phyloP scores from a whole-genome alignment of 169 alveolate species.

The Eimeria sp. region DNA sequence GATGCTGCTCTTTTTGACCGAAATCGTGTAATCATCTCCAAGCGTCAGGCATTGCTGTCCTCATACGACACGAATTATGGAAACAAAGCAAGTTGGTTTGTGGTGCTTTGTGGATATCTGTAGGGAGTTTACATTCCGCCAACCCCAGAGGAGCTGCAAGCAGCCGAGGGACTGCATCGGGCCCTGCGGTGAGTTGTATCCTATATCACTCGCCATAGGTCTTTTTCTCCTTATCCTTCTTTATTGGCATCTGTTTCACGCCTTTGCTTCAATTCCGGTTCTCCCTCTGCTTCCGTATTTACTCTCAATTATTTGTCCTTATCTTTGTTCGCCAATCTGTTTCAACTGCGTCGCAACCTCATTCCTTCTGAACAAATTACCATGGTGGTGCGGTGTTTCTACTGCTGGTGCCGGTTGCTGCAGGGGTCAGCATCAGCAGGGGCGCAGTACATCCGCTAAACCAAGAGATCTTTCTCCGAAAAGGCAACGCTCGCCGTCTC shows the following conservation, averaged over 20 bases:
- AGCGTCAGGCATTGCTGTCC: background rate
- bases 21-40: background rate
- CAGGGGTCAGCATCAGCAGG: conserved; percentile 43
- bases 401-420: background rate
- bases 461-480: conserved; percentile 16
- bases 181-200: conserved; percentile 9
- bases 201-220: background rate
- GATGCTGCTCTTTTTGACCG: background rate
- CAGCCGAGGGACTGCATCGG: conserved; percentile 46
- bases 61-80: background rate
- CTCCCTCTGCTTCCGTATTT: background rate
- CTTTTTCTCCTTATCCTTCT: background rate
- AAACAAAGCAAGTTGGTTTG: background rate
- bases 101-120: background rate
- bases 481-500: conserved; percentile 49
- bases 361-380: background rate
- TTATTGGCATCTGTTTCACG: background rate
- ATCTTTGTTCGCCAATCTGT: background rate
- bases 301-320: background rate
- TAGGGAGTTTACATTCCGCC: conserved; percentile 81
- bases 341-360: background rate
- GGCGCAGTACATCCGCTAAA: conserved; percentile 23
- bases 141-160: conserved; percentile 69
- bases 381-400: background rate
- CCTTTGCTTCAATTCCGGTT: background rate